Percentiles rank a stretch among this genome's conserved stretches.
Evolutionary conservation across 1,139 yeast species (phyloP).

Genomic region (Zygosaccharomyces pseudobailii): DNA sequence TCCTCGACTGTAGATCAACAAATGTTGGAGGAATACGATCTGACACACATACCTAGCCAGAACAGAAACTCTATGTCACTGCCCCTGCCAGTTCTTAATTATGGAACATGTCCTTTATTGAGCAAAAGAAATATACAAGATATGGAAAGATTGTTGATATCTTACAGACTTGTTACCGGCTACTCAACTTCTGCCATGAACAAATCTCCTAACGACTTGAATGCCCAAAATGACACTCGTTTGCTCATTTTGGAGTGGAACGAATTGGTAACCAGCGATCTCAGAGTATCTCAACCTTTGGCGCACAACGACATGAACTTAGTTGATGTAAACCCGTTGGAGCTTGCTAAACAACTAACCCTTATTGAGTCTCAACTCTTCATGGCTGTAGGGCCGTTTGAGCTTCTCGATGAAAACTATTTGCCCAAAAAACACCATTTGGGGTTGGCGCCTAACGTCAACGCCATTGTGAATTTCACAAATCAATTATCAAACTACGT

Average conservation of each 20-base stretch:
- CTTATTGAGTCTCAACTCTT: constrained; percentile 72
- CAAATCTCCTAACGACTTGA: constrained; percentile 1
- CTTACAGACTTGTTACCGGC: constrained; percentile 23
- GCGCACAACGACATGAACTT: constrained; percentile 40
- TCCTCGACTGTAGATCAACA: constrained; percentile 37
- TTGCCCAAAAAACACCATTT: constrained; percentile 58
- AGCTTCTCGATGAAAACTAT: constrained; percentile 69
- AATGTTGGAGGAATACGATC: constrained; percentile 37
- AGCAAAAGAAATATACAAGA: constrained; percentile 32
- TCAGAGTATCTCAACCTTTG: constrained; percentile 5
- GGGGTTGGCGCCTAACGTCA: constrained; percentile 68
- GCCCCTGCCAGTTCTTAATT: constrained; percentile 33
- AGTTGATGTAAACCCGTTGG: constrained; percentile 70
- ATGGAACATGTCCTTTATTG: constrained; percentile 33
- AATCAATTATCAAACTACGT: constrained; percentile 80
- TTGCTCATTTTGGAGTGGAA: constrained; percentile 15
- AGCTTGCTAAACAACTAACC: constrained; percentile 81
- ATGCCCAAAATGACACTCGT: constrained; percentile 10
- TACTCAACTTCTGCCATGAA: constrained; percentile 2
- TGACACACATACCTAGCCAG: constrained; percentile 33
- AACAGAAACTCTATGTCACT: constrained; percentile 31
- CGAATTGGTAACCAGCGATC: constrained; percentile 6
- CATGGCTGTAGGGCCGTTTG: constrained; percentile 62
- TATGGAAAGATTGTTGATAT: constrained; percentile 30
- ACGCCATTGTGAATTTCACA: constrained; percentile 64